Conservation (phyloP, 306 rosid genomes). For the Prunus salicina region DNA sequence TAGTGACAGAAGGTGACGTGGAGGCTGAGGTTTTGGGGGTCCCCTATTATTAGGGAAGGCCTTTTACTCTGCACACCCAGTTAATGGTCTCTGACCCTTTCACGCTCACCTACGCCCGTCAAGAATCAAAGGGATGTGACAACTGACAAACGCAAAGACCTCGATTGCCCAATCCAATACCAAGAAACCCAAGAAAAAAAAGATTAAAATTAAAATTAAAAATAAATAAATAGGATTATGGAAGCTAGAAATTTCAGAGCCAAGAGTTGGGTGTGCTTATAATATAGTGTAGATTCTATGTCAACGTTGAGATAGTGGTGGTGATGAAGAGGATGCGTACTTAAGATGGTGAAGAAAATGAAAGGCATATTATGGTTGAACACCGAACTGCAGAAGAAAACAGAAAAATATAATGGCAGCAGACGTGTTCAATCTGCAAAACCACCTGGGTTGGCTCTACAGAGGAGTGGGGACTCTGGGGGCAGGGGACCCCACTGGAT, state of each 20-base stretch:
- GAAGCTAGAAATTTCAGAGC: not conserved
- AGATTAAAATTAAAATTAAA: not conserved
- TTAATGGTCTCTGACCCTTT: slow-evolving; percentile 37
- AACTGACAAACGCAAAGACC: slow-evolving; percentile 4
- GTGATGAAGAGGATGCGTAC: too few relatives aligned
- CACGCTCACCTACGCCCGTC: slow-evolving; percentile 44
- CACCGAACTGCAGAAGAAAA: not conserved
- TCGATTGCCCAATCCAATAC: not conserved
- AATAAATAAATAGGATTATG: not conserved
- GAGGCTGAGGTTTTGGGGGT: not conserved
- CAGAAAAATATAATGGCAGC: not conserved
- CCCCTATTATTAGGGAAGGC: not conserved
- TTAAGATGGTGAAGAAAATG: not conserved
- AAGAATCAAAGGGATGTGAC: slow-evolving; percentile 30
- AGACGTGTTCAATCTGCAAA: slow-evolving; percentile 40
- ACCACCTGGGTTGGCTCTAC: slow-evolving; percentile 12
- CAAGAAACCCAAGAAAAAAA: not conserved
- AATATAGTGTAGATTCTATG: too few relatives aligned
- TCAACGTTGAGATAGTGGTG: too few relatives aligned
- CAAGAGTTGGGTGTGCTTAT: not conserved
- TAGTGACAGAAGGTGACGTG: slow-evolving; percentile 3
- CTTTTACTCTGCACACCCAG: not conserved
- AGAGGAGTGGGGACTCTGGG: not conserved
- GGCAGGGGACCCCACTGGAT: not conserved
- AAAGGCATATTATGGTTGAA: not conserved